Base-by-base conservation (phyloP, 257 asterid species). In the Anisodus acutangulus region DNA sequence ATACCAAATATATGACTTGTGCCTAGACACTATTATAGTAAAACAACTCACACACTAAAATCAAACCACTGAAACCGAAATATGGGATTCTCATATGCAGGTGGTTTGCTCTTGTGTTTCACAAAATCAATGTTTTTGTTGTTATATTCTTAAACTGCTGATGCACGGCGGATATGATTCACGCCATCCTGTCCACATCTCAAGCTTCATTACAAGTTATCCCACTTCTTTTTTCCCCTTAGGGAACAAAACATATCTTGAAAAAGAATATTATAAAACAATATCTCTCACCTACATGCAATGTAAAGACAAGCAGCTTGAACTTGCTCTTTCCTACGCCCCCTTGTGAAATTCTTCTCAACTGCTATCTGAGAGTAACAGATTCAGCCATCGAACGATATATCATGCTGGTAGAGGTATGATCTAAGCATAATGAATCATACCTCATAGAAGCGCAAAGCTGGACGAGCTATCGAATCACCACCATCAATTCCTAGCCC, bases 261-360 rank as follows among this genome's bases (percentile, higher is more conserved):
- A 19, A 66, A 67, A 58, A 64, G 8, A n/a, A 45, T 2, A 71
- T 71, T 39, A 81, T 31, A 82, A 64, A 64, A 54, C 74, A 49
- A 22, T 83, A 41, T 78, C 78, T 63, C 93, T 83, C 87, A 94
- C 97, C 97, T 85, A 79, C 97, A 92, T 53, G 87, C 66, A 87
- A 93, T 93, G 89, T 94, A 95, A 83, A 95, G 93, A 89, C 97
- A 93, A 84, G 98, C 91, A 86, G 97, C 97, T 80, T 90, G 91
- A 55, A 95, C 97, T 85, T 88, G 97, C 49, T 92, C 95, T 88
- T 88, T 94, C 89, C 95, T 91, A 81, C 97, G 96, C 26, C 99
- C 98, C 90, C 89, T 92, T 31, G 98, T 93, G 88, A 93, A 94
- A 84, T 88, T 87, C 67, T 91, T 92, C 66, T 93, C 97, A 66